A percentile compares a stretch with the other conserved stretches of the same genome.
Evolutionary conservation across 208 protist genomes (phyloP).

Genomic region (Porcisia hertigi): DNA sequence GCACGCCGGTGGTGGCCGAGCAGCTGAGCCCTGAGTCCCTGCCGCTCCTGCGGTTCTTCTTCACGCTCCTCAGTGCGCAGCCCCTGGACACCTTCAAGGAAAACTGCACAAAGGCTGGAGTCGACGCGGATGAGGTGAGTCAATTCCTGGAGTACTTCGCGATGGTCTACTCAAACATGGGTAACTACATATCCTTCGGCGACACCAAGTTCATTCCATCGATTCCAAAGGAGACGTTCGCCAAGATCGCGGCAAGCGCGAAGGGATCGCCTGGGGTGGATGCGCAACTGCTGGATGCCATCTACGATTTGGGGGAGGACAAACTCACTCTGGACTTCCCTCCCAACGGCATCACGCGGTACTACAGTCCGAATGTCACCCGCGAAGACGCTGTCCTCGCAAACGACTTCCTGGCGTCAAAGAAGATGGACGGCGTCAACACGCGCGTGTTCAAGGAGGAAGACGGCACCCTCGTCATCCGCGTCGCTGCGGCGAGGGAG

Average conservation of each 20-base stretch:
- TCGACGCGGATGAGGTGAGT: conserved; percentile 51
- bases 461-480: conserved; percentile 47
- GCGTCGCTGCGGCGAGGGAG: conserved; percentile 47
- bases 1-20: conserved; percentile 46
- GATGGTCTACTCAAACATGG: conserved; percentile 89
- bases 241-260: conserved; percentile 39
- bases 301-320: conserved; percentile 59
- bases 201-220: conserved; percentile 93
- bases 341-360: conserved; percentile 70
- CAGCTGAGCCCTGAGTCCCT: conserved; percentile 70
- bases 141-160: conserved; percentile 80
- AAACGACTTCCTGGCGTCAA: conserved; percentile 71
- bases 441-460: conserved; percentile 80
- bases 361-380: conserved; percentile 84
- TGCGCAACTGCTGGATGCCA: conserved; percentile 48
- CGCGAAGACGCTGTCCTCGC: conserved; percentile 69
- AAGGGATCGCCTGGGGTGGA: conserved; percentile 17
- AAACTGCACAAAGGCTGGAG: conserved; percentile 18
- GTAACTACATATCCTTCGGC: conserved; percentile 94
- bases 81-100: conserved; percentile 26
- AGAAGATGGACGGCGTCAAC: conserved; percentile 71
- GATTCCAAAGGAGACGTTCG: conserved; percentile 56
- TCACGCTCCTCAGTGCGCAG: conserved; percentile 37
- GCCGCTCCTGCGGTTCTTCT: conserved; percentile 53
- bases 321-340: conserved; percentile 73